Conservation (phyloP, 2,329 filamentous ascomycete species). For the Fusarium robinianum region DNA sequence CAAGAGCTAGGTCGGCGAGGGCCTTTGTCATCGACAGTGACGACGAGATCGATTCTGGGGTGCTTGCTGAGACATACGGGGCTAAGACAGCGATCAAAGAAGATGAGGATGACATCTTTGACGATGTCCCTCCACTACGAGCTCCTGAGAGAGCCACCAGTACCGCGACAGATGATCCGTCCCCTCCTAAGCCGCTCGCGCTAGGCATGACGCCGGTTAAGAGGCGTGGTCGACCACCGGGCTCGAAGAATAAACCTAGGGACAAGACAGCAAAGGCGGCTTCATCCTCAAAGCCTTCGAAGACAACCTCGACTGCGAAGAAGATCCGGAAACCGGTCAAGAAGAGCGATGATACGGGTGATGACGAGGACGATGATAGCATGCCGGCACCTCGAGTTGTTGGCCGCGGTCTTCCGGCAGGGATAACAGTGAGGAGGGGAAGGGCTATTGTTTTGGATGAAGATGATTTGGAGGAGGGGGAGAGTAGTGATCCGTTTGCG, state of each 20-base stretch:
- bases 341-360: no score
- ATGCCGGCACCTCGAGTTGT: no score
- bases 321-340: conserved; percentile 54
- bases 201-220: conserved; percentile 55
- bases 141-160: conserved; percentile 32
- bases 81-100: conserved; percentile 57
- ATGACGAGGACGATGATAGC: no score
- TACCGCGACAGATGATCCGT: conserved; percentile 40
- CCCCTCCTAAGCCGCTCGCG: conserved; percentile 44
- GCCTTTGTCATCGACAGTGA: conserved; percentile 60
- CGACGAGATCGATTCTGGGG: conserved; percentile 72
- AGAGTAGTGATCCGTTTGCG: conserved; percentile 53
- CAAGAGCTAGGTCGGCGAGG: conserved; percentile 56
- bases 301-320: no score
- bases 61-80: conserved; percentile 67
- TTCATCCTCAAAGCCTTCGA: no score
- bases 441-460: conserved; percentile 45
- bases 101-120: conserved; percentile 60
- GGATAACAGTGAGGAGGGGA: conserved; percentile 49
- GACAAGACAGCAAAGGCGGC: no score
- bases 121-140: conserved; percentile 56
- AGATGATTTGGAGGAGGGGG: conserved; percentile 42
- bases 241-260: conserved; percentile 55
- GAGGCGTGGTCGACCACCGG: conserved; percentile 60
- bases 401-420: no score